Evolutionary conservation across 345 rosid species (phyloP).

Genomic region (Streptanthus diversifolius): DNA sequence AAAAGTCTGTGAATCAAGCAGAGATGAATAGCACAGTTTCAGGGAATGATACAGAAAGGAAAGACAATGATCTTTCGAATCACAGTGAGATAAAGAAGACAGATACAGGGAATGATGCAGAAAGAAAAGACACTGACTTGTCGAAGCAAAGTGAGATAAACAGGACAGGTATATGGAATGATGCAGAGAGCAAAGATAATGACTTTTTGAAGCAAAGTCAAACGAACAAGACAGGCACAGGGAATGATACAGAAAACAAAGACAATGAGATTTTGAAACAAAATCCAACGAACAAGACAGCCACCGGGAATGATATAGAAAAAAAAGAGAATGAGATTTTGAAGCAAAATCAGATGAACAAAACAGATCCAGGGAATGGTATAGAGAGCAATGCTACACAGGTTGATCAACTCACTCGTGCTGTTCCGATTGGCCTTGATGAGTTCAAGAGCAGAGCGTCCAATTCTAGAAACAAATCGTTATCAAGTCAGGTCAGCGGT

Average conservation of each 20-base stretch:
- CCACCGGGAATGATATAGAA: constrained; percentile 25
- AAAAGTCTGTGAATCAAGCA: neutral
- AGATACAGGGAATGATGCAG: constrained; percentile 28
- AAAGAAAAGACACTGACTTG: constrained; percentile 16
- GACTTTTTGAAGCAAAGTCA: neutral
- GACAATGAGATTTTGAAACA: neutral
- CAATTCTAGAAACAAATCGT: constrained; percentile 56
- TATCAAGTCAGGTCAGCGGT: constrained; percentile 57
- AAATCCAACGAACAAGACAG: constrained; percentile 5
- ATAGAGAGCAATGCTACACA: constrained; percentile 36
- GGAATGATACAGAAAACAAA: neutral
- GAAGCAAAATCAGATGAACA: constrained; percentile 9
- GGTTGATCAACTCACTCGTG: constrained; percentile 48
- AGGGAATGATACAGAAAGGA: constrained; percentile 24
- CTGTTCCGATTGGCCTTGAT: constrained; percentile 71
- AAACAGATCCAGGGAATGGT: constrained; percentile 12
- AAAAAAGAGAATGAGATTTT: neutral
- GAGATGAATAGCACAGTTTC: constrained; percentile 11
- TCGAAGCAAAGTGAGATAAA: constrained; percentile 2
- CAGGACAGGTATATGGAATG: constrained; percentile 15
- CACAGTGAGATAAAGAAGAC: neutral
- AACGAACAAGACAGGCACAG: neutral
- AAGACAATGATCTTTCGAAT: neutral
- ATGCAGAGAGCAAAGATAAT: neutral
- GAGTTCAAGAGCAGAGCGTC: constrained; percentile 90